phyloP scores from a whole-genome alignment of 306 rosid species.

The Vicia faba region DNA sequence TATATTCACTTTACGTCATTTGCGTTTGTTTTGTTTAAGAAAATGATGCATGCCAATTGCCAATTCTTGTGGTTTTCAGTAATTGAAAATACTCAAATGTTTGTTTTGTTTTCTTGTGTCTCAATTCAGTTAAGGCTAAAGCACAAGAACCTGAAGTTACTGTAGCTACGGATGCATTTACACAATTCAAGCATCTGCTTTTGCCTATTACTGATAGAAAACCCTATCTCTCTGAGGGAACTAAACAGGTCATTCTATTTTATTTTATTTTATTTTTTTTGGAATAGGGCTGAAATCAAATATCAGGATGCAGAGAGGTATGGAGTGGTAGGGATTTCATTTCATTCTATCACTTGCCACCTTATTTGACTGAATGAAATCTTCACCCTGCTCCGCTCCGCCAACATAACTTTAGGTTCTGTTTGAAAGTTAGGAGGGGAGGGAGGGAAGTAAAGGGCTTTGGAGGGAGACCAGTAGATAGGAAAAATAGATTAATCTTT shows the following conservation, averaged over 20 bases:
- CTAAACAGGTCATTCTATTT: slow-evolving; percentile 61
- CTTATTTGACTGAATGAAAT: too few relatives aligned
- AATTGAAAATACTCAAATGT: not conserved
- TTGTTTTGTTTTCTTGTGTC: not conserved
- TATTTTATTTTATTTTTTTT: not conserved
- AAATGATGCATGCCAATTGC: not conserved
- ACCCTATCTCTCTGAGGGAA: slow-evolving; percentile 84
- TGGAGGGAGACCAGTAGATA: too few relatives aligned
- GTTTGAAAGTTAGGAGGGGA: too few relatives aligned
- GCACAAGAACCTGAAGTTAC: slow-evolving; percentile 63
- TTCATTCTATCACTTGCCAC: too few relatives aligned
- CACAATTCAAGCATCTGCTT: slow-evolving; percentile 78
- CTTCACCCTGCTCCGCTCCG: too few relatives aligned
- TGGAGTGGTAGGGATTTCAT: too few relatives aligned
- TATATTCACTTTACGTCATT: not conserved
- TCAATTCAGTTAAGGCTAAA: slow-evolving; percentile 53
- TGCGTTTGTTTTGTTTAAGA: not conserved
- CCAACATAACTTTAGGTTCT: too few relatives aligned
- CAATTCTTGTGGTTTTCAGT: not conserved
- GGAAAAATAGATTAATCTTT: too few relatives aligned
- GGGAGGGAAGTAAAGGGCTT: too few relatives aligned
- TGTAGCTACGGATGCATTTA: slow-evolving; percentile 59
- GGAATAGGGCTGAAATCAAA: too few relatives aligned
- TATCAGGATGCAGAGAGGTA: too few relatives aligned
- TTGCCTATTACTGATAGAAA: slow-evolving; percentile 85